Conservation (phyloP, 2,329 filamentous ascomycete genomes). For the Lachnellula subtilissima region DNA sequence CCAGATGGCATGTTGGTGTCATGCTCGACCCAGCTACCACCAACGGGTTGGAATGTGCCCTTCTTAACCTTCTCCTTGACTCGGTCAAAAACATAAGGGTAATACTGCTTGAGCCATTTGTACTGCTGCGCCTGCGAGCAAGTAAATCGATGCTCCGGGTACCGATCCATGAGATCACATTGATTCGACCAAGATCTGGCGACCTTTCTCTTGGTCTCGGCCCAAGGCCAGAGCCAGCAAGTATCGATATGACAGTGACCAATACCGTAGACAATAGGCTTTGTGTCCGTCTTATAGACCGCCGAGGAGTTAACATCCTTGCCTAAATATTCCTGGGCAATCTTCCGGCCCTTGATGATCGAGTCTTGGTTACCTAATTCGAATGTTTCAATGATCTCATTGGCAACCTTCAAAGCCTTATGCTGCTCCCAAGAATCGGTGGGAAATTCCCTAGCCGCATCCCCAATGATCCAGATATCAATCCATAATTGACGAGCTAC, state of each 20-base stretch:
- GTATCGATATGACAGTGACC: constrained; percentile 98
- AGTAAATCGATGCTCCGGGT: constrained; percentile 88
- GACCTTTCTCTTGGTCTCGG: constrained; percentile 94
- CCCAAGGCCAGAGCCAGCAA: constrained; percentile 98
- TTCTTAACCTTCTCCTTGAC: constrained; percentile 89
- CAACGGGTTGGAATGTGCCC: constrained; percentile 89
- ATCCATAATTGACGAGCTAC: constrained; percentile 78
- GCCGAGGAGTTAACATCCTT: constrained; percentile 73
- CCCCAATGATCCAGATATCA: constrained; percentile 94
- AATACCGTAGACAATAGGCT: constrained; percentile 78
- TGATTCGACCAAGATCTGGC: constrained; percentile 95
- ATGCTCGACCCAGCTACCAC: constrained; percentile 97
- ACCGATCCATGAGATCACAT: constrained; percentile 90
- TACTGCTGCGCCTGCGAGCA: constrained; percentile 95
- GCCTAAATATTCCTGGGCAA: constrained; percentile 79
- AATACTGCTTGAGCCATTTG: constrained; percentile 91
- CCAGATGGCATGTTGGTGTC: constrained; percentile 97
- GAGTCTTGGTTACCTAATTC: constrained; percentile 74
- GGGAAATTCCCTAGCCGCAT: constrained; percentile 88
- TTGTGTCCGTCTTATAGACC: constrained; percentile 73
- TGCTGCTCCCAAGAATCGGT: constrained; percentile 85
- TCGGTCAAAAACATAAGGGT: constrained; percentile 82
- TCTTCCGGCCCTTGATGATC: constrained; percentile 73
- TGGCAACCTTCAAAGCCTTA: constrained; percentile 75
- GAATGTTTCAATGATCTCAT: constrained; percentile 85